phyloP scores from a whole-genome alignment of 2,329 filamentous ascomycete species.

The Harringtonia lauricola region DNA sequence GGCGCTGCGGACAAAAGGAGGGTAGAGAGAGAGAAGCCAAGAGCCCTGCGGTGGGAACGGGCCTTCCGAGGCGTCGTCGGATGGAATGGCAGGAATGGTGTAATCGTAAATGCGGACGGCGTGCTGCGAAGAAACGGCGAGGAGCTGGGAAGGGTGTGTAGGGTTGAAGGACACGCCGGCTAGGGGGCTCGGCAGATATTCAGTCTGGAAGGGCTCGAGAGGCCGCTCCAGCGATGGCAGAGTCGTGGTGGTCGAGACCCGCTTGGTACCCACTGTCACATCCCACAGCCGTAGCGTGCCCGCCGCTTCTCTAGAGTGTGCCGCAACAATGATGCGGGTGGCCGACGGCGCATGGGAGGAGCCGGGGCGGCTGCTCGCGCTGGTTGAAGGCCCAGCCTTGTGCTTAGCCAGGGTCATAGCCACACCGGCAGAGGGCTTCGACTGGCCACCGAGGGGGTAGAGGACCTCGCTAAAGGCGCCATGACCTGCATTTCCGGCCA shows the following conservation, averaged over 20 bases:
- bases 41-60: constrained; percentile 47
- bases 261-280: constrained; percentile 34
- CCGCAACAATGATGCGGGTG: constrained; percentile 40
- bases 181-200: constrained; percentile 44
- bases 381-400: constrained; percentile 19
- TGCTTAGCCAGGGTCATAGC: constrained; percentile 32
- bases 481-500: constrained; percentile 44
- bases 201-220: constrained; percentile 46
- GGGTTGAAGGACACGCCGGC: constrained; percentile 50
- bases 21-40: constrained; percentile 53
- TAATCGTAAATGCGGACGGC: constrained; percentile 54
- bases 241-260: constrained; percentile 17
- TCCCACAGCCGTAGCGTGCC: constrained; percentile 49
- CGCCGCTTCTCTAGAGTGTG: constrained; percentile 47
- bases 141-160: constrained; percentile 43
- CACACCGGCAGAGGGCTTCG: constrained; percentile 40
- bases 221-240: constrained; percentile 9
- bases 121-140: constrained; percentile 42
- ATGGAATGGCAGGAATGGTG: constrained; percentile 37
- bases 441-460: constrained; percentile 40
- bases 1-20: constrained; percentile 39
- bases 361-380: constrained; percentile 12
- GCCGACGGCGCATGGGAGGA: constrained; percentile 15
- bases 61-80: constrained; percentile 38
- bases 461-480: constrained; percentile 54